Conservation (phyloP, 371 early-diverging fungal genomes). For the Apophysomyces variabilis region DNA sequence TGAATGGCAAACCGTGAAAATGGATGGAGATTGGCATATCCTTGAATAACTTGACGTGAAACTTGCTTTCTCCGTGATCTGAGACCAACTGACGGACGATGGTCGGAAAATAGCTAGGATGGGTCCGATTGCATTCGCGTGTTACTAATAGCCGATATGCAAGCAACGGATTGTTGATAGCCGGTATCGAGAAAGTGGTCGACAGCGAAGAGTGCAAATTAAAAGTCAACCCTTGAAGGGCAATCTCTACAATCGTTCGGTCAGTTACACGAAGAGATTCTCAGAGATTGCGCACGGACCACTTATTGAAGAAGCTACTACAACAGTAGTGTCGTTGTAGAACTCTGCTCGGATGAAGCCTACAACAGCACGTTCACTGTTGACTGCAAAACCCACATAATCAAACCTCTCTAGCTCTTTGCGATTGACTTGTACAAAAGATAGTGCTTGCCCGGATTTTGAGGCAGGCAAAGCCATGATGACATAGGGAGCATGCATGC, state of each 20-base stretch:
- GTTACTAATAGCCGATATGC: constrained; percentile 39
- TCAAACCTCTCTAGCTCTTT: constrained; percentile 15
- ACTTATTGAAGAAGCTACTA: not conserved
- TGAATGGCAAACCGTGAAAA: constrained; percentile 28
- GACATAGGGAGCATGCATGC: not conserved
- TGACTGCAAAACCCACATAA: constrained; percentile 36
- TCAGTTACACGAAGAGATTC: not conserved
- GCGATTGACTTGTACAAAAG: constrained; percentile 7
- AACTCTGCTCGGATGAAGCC: constrained; percentile 47
- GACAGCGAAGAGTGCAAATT: constrained; percentile 27
- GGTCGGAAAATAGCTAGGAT: constrained; percentile 24
- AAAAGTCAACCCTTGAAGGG: constrained; percentile 12
- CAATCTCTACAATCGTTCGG: not conserved
- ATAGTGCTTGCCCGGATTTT: constrained; percentile 21
- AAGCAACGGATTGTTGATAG: constrained; percentile 46
- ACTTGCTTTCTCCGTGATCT: constrained; percentile 52
- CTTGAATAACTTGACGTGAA: constrained; percentile 10
- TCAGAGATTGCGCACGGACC: not conserved
- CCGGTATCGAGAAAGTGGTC: constrained; percentile 39
- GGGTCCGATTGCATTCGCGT: not conserved
- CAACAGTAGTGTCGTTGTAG: constrained; percentile 17
- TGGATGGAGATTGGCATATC: constrained; percentile 22
- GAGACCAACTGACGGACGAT: constrained; percentile 59
- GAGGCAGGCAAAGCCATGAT: constrained; percentile 6
- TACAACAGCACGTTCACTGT: constrained; percentile 17